Percentiles rank a stretch among this genome's conserved stretches.
These are phyloP conservation scores for Blepharisma stoltei DNA, from an alignment of 73 alveolate genomes.

Conservation along the genomic window DNA sequence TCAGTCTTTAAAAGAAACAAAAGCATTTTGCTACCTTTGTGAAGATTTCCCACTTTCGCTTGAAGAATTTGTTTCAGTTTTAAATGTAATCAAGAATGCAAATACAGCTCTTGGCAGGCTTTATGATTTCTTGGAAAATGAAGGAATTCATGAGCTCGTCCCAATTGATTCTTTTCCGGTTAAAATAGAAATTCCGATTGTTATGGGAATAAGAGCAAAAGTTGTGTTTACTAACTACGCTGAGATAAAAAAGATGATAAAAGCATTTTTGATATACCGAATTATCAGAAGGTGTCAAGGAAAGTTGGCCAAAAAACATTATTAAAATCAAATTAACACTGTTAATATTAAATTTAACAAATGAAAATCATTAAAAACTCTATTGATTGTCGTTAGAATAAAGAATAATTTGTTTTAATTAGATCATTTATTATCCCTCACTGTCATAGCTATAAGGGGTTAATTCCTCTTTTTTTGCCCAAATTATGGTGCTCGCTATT, in stretches of 20 bases:
- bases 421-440: no score
- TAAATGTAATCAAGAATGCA: conserved; percentile 45
- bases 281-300: conserved; percentile 42
- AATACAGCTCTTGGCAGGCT: conserved; percentile 51
- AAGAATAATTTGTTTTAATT: no score
- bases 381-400: no score
- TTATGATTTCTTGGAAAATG: conserved; percentile 51
- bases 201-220: conserved; percentile 66
- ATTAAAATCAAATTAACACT: conserved; percentile 26
- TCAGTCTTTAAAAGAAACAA: conserved; percentile 41
- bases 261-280: conserved; percentile 55
- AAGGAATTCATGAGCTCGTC: conserved; percentile 47
- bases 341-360: not conserved
- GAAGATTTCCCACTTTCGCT: conserved; percentile 69
- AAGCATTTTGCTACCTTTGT: conserved; percentile 58
- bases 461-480: no score
- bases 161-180: conserved; percentile 68
- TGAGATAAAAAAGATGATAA: conserved; percentile 13
- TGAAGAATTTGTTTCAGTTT: conserved; percentile 52
- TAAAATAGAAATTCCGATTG: conserved; percentile 71
- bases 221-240: conserved; percentile 62
- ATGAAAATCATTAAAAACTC: not conserved
- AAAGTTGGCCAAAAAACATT: conserved; percentile 75
- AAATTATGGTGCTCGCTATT: no score
- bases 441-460: no score